A percentile compares a stretch with the other conserved stretches of the same genome.
These are phyloP conservation scores for Thecamonas trahens DNA, from an alignment of 78 protist species.

Conservation along the genomic window DNA sequence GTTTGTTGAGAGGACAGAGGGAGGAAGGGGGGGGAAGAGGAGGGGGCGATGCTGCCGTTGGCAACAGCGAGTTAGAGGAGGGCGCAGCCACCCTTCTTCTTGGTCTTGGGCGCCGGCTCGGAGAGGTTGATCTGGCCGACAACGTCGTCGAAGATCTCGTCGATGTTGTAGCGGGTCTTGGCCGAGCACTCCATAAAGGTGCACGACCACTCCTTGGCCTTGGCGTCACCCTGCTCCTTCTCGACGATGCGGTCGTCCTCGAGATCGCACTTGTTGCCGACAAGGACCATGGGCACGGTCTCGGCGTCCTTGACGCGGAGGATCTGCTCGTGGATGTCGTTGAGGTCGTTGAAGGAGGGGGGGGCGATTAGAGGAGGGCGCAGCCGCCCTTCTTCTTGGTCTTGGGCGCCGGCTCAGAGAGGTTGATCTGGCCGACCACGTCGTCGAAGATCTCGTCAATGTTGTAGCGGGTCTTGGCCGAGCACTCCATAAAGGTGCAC, in stretches of 20 bases:
- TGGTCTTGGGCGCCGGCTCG: not conserved
- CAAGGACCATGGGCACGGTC: slow-evolving; percentile 27
- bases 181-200: slow-evolving; percentile 2
- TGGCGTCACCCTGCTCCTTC: not conserved
- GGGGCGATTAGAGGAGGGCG: slow-evolving; percentile 14
- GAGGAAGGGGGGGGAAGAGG: too few relatives aligned
- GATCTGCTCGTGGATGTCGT: slow-evolving; percentile 55
- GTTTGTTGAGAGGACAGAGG: too few relatives aligned
- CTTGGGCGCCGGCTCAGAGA: not conserved
- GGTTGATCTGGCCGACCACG: slow-evolving; percentile 37
- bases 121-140: slow-evolving; percentile 38
- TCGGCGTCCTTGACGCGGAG: slow-evolving; percentile 61
- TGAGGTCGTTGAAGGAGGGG: slow-evolving; percentile 59
- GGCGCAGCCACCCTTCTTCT: slow-evolving; percentile 12
- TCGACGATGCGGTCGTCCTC: not conserved
- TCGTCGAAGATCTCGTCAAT: slow-evolving; percentile 20
- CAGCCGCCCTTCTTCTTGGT: slow-evolving; percentile 5
- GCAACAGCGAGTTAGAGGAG: too few relatives aligned
- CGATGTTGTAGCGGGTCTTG: slow-evolving; percentile 16
- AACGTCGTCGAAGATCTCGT: slow-evolving; percentile 20
- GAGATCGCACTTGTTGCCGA: slow-evolving; percentile 43
- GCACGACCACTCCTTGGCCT: not conserved
- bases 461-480: slow-evolving; percentile 23
- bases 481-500: not conserved
- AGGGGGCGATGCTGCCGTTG: too few relatives aligned